Evolutionary conservation across 1,284 basidiomycete species (phyloP), one percentile per base, ranked within the genome.

Genomic region (Sporisorium reilianum): DNA sequence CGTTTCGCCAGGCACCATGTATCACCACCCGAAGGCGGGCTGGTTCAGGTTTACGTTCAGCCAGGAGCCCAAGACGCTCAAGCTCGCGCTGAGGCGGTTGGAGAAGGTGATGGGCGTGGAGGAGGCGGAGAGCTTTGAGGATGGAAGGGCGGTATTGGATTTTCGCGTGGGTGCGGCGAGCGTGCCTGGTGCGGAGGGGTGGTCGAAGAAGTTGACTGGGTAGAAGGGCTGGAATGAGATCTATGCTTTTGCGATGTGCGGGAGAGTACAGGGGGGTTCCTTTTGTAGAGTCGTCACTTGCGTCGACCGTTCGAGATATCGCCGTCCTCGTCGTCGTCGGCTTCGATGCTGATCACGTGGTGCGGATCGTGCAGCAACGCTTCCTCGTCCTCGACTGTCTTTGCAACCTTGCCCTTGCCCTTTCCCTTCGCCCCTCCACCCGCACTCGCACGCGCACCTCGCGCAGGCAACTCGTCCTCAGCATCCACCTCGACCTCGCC

Each of bases 11-110:
- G 80, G 80, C 2, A 53, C 54, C 10, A 65, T 70, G 49, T 81
- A 81, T 56, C 76, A 81, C 38, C 69, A 75, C 23, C 63, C 75
- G 2, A 61, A 45, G 7, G 44, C 74, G 7, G 80, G 80, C 8
- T 77, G 60, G 63, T 80, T 71, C 36, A 53, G 78, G 22, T 61
- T 79, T 20, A 79, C 78, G n/a, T 81, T 80, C 36, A 73, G 59
- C 5, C 48, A 75, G 34, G 49, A 65, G 8, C 73, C 77, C 1
- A 20, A 51, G 5, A 66, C 78, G 41, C 55, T 81, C n/a, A 59
- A 59, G 46, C 38, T 63, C 28, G 75, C 76, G 1, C 64, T 81
- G 30, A 18, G 23, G 0, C 42, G 80, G 18, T 32, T 74, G 12
- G 78, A 80, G 23, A 26, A 34, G 9, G 71, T 65, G 16, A 52